phyloP scores from a whole-genome alignment of 2,329 filamentous ascomycete species.

The Dactylellina parvicollis region DNA sequence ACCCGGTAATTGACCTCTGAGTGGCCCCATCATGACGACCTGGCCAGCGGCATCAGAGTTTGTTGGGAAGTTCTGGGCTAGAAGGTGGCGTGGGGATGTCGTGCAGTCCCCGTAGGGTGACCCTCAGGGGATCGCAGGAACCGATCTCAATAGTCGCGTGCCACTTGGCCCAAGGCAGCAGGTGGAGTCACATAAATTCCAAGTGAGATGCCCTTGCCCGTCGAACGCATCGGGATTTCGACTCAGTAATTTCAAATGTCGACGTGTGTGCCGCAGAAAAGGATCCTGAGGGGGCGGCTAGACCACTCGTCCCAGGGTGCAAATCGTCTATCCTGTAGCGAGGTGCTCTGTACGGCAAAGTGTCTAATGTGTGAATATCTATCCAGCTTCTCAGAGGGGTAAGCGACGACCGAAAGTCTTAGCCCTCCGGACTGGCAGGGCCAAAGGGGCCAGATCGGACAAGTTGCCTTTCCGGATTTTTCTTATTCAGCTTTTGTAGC shows the following conservation, averaged over 20 bases:
- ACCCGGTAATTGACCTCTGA: conserved; percentile 28
- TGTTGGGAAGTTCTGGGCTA: conserved; percentile 38
- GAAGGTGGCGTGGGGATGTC: conserved; percentile 18
- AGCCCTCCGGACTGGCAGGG: conserved; percentile 32
- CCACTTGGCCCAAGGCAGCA: conserved; percentile 45
- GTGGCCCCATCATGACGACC: conserved; percentile 18
- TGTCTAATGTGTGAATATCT: conserved; percentile 30
- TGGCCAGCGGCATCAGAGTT: conserved; percentile 27
- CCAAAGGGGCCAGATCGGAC: conserved; percentile 27
- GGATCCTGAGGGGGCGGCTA: conserved; percentile 31
- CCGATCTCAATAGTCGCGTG: conserved; percentile 41
- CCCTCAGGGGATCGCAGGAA: conserved; percentile 34
- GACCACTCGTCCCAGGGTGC: conserved; percentile 25
- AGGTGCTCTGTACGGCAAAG: conserved; percentile 38
- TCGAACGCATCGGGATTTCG: too few relatives aligned
- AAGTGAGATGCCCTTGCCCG: too few relatives aligned
- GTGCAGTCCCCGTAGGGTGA: conserved; percentile 20
- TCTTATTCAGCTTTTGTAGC: neutral
- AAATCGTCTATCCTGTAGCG: conserved; percentile 22
- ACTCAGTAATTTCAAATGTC: conserved; percentile 26
- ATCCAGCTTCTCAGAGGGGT: conserved; percentile 52
- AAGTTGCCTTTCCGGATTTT: neutral
- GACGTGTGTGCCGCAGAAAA: conserved; percentile 31
- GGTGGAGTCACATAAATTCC: conserved; percentile 2
- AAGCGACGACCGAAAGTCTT: conserved; percentile 44